Conservation (phyloP, 495 filamentous ascomycete species). For the Neurospora discreta region DNA sequence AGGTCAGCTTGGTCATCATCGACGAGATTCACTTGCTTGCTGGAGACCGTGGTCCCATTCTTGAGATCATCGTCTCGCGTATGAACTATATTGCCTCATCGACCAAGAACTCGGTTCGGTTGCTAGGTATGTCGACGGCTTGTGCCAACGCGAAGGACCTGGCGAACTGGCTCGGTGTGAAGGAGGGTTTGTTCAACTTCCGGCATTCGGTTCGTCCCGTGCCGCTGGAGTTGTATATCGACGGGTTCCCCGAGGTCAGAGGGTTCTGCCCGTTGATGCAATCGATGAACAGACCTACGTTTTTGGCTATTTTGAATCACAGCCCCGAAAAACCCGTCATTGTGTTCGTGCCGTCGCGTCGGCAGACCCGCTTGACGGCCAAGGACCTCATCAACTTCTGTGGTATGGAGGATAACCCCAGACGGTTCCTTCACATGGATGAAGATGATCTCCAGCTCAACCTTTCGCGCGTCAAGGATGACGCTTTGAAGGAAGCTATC, state of each 20-base stretch:
- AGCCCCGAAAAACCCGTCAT: slow-evolving; percentile 95
- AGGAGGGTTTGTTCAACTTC: slow-evolving; percentile 96
- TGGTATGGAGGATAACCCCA: slow-evolving; percentile 95
- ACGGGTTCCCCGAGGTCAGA: slow-evolving; percentile 89
- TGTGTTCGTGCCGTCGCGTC: slow-evolving; percentile 91
- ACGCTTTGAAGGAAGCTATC: slow-evolving; percentile 78
- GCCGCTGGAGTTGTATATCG: slow-evolving; percentile 89
- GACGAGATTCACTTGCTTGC: slow-evolving; percentile 97
- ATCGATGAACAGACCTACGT: slow-evolving; percentile 96
- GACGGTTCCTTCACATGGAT: slow-evolving; percentile 83
- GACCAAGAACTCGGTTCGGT: slow-evolving; percentile 71
- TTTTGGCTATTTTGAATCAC: slow-evolving; percentile 90
- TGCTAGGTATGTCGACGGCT: slow-evolving; percentile 97
- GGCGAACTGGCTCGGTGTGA: slow-evolving; percentile 94
- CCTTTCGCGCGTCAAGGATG: slow-evolving; percentile 78
- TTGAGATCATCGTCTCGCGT: slow-evolving; percentile 96
- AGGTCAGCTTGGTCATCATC: slow-evolving; percentile 94
- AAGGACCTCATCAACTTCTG: slow-evolving; percentile 95
- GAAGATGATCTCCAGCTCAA: slow-evolving; percentile 87
- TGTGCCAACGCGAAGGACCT: slow-evolving; percentile 93
- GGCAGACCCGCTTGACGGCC: slow-evolving; percentile 89
- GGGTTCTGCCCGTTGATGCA: slow-evolving; percentile 98
- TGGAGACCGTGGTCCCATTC: slow-evolving; percentile 89
- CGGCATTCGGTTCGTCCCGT: slow-evolving; percentile 95
- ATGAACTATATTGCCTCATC: slow-evolving; percentile 99